A percentile compares a stretch with the other conserved stretches of the same genome.
Conservation (phyloP, 2,329 filamentous ascomycete species). For the Phyllosticta capitalensis region DNA sequence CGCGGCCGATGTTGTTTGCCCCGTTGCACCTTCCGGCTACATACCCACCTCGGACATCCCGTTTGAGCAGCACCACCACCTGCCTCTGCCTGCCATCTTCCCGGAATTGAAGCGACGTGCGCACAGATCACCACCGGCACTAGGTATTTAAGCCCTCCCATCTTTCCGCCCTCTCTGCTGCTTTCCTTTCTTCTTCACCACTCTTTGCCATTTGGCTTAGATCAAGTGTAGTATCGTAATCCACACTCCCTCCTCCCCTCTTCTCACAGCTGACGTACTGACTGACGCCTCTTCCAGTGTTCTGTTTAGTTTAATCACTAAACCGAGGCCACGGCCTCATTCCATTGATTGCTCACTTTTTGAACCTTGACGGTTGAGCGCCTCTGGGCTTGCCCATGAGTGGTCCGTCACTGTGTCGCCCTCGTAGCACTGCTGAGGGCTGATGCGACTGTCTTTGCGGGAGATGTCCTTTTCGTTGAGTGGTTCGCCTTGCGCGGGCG, state of each 20-base stretch:
- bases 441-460: neutral
- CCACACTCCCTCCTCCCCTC: no score
- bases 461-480: neutral
- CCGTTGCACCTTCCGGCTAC: no score
- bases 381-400: neutral
- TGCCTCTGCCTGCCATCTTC: no score
- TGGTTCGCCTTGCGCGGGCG: neutral
- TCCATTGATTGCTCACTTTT: neutral
- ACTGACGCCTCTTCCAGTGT: no score
- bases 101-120: no score
- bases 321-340: neutral
- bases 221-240: neutral
- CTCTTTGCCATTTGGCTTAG: neutral
- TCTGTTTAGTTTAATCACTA: neutral
- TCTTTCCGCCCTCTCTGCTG: no score
- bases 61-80: no score
- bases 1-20: no score
- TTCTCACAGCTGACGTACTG: no score
- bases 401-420: neutral
- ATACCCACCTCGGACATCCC: no score
- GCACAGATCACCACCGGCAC: neutral
- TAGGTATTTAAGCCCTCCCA: no score
- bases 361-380: neutral
- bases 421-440: neutral
- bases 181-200: neutral